phyloP scores from a whole-genome alignment of 495 filamentous ascomycete species.

The Xylaria nigripes region DNA sequence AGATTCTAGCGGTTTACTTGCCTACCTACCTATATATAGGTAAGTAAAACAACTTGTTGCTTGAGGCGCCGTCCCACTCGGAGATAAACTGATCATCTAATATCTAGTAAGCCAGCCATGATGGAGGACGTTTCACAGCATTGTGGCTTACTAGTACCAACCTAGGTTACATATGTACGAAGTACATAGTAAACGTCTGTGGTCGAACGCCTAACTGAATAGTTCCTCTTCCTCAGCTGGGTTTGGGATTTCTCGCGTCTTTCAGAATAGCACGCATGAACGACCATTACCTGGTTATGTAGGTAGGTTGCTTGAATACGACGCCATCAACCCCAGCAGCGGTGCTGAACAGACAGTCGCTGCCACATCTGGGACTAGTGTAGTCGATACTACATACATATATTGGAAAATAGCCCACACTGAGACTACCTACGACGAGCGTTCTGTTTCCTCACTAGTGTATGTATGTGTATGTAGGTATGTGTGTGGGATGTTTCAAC shows the following conservation, averaged over 20 bases:
- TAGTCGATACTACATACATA: background rate
- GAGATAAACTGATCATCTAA: background rate
- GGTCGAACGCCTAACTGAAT: background rate
- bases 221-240: background rate
- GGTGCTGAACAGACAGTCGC: background rate
- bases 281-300: background rate
- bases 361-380: background rate
- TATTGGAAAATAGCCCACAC: conserved; percentile 16
- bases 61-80: background rate
- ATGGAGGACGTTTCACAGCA: background rate
- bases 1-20: too few species aligned
- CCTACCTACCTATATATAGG: too few species aligned
- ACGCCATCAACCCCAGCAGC: too few species aligned
- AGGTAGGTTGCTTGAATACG: background rate
- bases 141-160: too few species aligned
- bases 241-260: background rate
- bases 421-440: conserved; percentile 5
- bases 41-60: too few species aligned
- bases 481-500: conserved; percentile 20
- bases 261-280: background rate
- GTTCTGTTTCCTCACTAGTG: background rate
- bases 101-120: background rate
- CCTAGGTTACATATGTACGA: too few species aligned
- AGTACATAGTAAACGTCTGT: background rate
- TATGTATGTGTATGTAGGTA: background rate